Base-by-base conservation (phyloP, 2,329 filamentous ascomycete species). In the Lachnellula arida region DNA sequence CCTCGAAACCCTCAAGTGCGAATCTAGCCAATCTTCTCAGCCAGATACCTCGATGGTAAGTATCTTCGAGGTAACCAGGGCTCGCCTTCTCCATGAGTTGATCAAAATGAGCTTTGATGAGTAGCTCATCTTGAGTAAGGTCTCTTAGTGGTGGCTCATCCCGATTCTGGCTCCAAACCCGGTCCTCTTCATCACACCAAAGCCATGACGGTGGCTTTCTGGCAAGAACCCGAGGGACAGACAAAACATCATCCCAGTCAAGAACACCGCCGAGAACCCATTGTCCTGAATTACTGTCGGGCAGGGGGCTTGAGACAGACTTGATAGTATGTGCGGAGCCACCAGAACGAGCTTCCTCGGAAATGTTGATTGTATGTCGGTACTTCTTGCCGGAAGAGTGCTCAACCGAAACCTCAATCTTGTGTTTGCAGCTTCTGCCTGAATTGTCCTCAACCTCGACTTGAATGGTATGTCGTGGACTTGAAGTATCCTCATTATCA, bases 41-140 rank as follows among this genome's bases (percentile, higher is more conserved):
- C 59, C 59, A 63, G 4, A 32, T 1, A 3, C 63, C 61, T 32
- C 60, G 61, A 22, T 42, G 3, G 52, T 65, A 65, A 25, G 63
- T 51, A 60, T 65, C 63, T 9, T 62, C 49, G 3, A 62, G 22
- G 42, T 55, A 65, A 4, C 32, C 40, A 2, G 55, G 56, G 23
- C 8, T 15, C 2, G 14, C 15, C 34, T 25, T 9, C 8, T 44
- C 32, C 54, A 65, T 60, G 28, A 54, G 49, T 15, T 62, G 53
- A 46, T 65, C 55, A 39, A 61, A 63, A 42, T 58, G 53, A 4
- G 51, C 59, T 35, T 65, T 66, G 50, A 64, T 57, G 12, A 60
- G 46, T 14, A 60, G 47, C 23, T 63, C 57, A 32, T 65, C 56
- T 2, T 37, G 4, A 7, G 55, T 60, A 5, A 65, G 44, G 14